Evolutionary conservation across 495 filamentous ascomycete species (phyloP), one percentile per base, ranked within the genome.

Genomic region (Pseudotulostoma volvatum): DNA sequence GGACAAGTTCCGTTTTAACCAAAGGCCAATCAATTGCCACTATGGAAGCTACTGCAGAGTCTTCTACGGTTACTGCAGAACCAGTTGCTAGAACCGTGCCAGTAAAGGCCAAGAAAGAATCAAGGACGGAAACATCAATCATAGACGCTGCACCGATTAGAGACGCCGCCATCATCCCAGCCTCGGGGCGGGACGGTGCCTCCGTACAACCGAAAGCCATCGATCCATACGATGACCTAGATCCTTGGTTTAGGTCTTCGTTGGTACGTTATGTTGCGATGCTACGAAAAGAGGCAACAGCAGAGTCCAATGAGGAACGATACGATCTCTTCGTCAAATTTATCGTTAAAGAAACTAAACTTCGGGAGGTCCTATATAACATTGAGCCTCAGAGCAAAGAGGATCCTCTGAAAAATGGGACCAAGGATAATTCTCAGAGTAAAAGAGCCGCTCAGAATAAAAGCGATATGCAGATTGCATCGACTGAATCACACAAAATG

Each of bases 181-280:
- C 23, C 11, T 11, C 23, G 9, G 43, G 43, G 13, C 9, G 33
- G 13, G 38, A 44, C 31, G n/a, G 13, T 9, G 17, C 37, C 14
- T 21, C 36, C 5, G 18, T 44, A 9, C 34, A 39, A 13, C 31
- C 45, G 14, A 53, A 48, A 17, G 31, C 35, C 4, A 21, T 51
- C 30, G 66, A 65, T 46, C 64, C 59, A 7, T 66, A 66, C 37
- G 63, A 62, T 21, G 65, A 69, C 45, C 50, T 72, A 8, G 67
- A 70, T 31, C 61, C 67, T 1, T 70, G 67, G 67, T 68, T 53
- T 18, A 66, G 61, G 44, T 67, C 68, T 7, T 72, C 68, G 33
- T 42, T 72, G 23, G 57, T 60, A 18, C 65, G 68, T 16, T 72
- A 63, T 45, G 54, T 68, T 13, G 58, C 65, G 7, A 70, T 71